Base-by-base conservation (phyloP, 345 rosid genomes). In the Barbarea vulgaris region DNA sequence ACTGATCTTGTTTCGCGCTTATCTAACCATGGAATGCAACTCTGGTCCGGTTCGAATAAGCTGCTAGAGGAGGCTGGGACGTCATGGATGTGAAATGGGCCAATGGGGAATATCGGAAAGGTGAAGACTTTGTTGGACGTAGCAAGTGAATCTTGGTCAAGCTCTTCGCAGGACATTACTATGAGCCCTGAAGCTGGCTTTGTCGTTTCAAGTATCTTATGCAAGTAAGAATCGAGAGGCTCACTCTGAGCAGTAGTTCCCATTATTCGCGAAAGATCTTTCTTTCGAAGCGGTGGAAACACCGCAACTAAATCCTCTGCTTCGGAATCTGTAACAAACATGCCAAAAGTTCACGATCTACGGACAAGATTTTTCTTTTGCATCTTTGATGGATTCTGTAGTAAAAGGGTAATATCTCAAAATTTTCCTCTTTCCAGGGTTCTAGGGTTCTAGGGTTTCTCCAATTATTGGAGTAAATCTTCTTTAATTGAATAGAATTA, bases 111-210 rank as follows among this genome's bases (percentile, higher is more conserved):
- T 50, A 75, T n/a, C 1, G 77, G 73, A 28, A 78, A 79, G 4
- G 77, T 80, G 68, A 81, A 83, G 21, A 74, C 65, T 31, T 74
- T 72, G 21, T 83, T 77, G 3, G 87, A 87, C 3, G 53, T 81
- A 8, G 87, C 39, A 22, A 93, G 41, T 34, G 86, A 83, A 5
- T 84, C 82, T 21, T 42, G 77, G 50, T 90, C 96, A 0, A 90
- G 84, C 61, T 86, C 90, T 63, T 86, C 87, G 17, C 87, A 81
- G 0, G 90, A 87, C 89, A 90, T 86, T 52, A 93, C 77, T 41
- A 93, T 85, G 5, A 93, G 67, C n/a, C 78, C 94, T 19, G 67
- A 68, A 8, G 84, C 86, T 52, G 30, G 75, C 77, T 71, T 51
- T 11, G 58, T 64, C 19, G 81, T 17, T 22, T 71, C 63, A 4